These are phyloP conservation scores for Lactifluus pinguis DNA, from an alignment of 768 basidiomycete genomes.

Conservation along the genomic window DNA sequence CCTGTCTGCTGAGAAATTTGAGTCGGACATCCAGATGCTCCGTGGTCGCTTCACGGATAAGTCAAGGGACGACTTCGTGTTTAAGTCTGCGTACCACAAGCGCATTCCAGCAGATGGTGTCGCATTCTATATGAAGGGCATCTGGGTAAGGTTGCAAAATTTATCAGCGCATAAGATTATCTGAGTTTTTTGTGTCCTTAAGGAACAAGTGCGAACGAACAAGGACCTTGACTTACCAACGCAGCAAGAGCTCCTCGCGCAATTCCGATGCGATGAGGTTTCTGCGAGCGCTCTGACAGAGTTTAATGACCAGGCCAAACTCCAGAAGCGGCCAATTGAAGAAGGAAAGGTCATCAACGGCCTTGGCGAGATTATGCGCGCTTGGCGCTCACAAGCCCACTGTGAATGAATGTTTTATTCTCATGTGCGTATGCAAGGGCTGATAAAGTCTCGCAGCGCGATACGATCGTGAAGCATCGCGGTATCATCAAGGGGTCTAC, in stretches of 20 bases:
- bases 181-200: not conserved
- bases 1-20: constrained; percentile 84
- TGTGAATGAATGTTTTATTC: constrained; percentile 1
- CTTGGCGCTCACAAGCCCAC: constrained; percentile 68
- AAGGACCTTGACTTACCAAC: constrained; percentile 38
- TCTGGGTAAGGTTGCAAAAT: constrained; percentile 64
- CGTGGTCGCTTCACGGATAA: constrained; percentile 73
- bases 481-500: too few species aligned
- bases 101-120: constrained; percentile 98
- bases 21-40: constrained; percentile 60
- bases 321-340: constrained; percentile 77
- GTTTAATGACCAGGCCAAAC: constrained; percentile 77
- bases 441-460: too few species aligned
- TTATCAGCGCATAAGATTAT: not conserved
- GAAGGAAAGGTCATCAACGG: constrained; percentile 76
- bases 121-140: constrained; percentile 92
- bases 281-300: constrained; percentile 67
- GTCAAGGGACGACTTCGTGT: constrained; percentile 59
- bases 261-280: constrained; percentile 98
- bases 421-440: too few species aligned
- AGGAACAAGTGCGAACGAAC: constrained; percentile 22
- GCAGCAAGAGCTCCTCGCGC: constrained; percentile 94
- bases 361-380: constrained; percentile 75
- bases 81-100: constrained; percentile 92
- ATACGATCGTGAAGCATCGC: too few species aligned